A percentile compares a stretch with the other conserved stretches of the same genome.
phyloP scores from a whole-genome alignment of 164 flowering plant genomes.

The Vitis riparia region DNA sequence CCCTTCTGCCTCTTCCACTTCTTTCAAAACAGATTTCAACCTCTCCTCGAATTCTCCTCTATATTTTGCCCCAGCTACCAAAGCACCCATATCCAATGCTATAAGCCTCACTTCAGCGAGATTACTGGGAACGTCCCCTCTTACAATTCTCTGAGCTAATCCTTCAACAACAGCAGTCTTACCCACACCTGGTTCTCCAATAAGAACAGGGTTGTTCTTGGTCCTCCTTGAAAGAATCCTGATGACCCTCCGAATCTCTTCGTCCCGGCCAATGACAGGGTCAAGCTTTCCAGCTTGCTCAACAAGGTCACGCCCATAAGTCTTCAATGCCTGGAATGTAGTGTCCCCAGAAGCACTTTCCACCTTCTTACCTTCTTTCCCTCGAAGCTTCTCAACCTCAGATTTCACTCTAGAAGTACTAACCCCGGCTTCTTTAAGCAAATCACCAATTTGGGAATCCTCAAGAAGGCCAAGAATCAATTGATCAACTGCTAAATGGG shows the following conservation, averaged over 20 bases:
- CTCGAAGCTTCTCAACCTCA: slow-evolving; percentile 82
- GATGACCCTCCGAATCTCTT: slow-evolving; percentile 76
- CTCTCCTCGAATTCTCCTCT: slow-evolving; percentile 88
- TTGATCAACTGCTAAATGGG: slow-evolving; percentile 74
- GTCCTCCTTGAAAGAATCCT: slow-evolving; percentile 76
- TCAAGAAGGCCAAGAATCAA: slow-evolving; percentile 77
- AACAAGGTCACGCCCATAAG: slow-evolving; percentile 83
- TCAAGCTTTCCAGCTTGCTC: slow-evolving; percentile 87
- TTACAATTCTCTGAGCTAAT: slow-evolving; percentile 78
- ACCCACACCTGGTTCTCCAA: slow-evolving; percentile 91
- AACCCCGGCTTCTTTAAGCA: slow-evolving; percentile 76
- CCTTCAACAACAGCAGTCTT: slow-evolving; percentile 93
- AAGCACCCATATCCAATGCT: slow-evolving; percentile 83
- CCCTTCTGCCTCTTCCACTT: slow-evolving; percentile 84
- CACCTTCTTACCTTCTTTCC: slow-evolving; percentile 80
- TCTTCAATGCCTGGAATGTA: slow-evolving; percentile 76
- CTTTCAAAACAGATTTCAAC: slow-evolving; percentile 70
- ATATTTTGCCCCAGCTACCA: slow-evolving; percentile 79
- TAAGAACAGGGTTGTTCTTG: slow-evolving; percentile 84
- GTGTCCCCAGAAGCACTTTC: slow-evolving; percentile 88
- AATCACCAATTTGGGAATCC: slow-evolving; percentile 77
- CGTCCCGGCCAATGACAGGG: slow-evolving; percentile 88
- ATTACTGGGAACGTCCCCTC: slow-evolving; percentile 83
- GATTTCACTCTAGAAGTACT: slow-evolving; percentile 51
- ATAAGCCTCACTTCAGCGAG: slow-evolving; percentile 74